phyloP scores from a whole-genome alignment of 768 basidiomycete genomes.

The Amanita pseudoporphyria region DNA sequence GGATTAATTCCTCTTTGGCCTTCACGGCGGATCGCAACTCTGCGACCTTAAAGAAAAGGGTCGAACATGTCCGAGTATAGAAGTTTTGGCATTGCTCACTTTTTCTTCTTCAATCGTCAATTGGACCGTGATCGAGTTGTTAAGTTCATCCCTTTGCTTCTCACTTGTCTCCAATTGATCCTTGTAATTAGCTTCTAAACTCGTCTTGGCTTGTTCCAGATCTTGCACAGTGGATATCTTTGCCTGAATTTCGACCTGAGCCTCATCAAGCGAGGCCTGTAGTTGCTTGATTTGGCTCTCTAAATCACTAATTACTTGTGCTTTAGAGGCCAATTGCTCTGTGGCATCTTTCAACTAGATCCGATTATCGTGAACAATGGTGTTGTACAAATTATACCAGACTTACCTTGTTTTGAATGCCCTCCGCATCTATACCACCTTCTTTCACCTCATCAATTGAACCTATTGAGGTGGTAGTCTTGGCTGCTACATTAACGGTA shows the following conservation, averaged over 20 bases:
- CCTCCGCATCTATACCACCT: constrained; percentile 23
- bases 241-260: constrained; percentile 36
- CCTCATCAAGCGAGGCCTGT: constrained; percentile 37
- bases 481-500: constrained; percentile 25
- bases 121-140: not conserved
- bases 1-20: constrained; percentile 36
- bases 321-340: constrained; percentile 44
- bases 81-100: constrained; percentile 23
- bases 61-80: not conserved
- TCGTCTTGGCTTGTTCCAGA: constrained; percentile 38
- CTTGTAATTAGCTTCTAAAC: constrained; percentile 25
- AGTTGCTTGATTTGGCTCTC: constrained; percentile 43
- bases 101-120: constrained; percentile 21
- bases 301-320: constrained; percentile 37
- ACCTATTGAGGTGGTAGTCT: constrained; percentile 53
- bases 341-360: constrained; percentile 53
- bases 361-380: not conserved
- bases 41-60: constrained; percentile 34
- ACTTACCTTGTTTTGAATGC: constrained; percentile 20
- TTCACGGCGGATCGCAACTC: constrained; percentile 29
- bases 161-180: not conserved
- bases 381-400: not conserved
- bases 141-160: not conserved
- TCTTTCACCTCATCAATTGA: constrained; percentile 65
- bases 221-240: constrained; percentile 34